Percentiles rank a stretch among this genome's conserved stretches.
Evolutionary conservation across 106 monocot species (phyloP).

Genomic region (Dendrobium officinale): DNA sequence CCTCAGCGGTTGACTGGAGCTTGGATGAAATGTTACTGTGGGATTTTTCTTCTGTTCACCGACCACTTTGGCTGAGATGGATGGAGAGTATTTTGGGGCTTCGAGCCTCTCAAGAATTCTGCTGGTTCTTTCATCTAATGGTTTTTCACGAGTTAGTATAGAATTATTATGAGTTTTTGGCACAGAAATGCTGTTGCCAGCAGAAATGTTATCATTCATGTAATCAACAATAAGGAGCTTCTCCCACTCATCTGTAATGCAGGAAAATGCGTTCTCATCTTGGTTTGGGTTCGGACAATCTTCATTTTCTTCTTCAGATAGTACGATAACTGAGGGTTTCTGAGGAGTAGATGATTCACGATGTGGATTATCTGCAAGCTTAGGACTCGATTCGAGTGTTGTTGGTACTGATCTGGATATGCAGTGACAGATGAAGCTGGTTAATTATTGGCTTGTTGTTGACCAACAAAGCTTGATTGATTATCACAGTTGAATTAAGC

Average conservation of each 20-base stretch:
- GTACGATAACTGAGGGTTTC: constrained; percentile 13
- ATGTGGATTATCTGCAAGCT: neutral
- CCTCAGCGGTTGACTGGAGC: constrained; percentile 50
- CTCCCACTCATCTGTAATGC: constrained; percentile 61
- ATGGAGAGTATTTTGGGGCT: constrained; percentile 27
- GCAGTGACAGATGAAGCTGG: neutral
- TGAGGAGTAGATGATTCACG: constrained; percentile 15
- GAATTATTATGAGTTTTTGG: constrained; percentile 12
- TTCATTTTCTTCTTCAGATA: constrained; percentile 12
- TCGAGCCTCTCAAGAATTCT: constrained; percentile 86
- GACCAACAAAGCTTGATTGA: too few species aligned
- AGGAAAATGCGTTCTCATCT: constrained; percentile 24
- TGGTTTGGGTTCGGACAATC: neutral
- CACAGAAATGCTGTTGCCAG: constrained; percentile 9
- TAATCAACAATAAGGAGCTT: constrained; percentile 49
- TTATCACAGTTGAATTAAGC: too few species aligned
- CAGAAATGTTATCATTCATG: constrained; percentile 19
- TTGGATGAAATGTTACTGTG: constrained; percentile 29
- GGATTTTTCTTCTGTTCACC: constrained; percentile 39
- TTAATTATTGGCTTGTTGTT: too few species aligned
- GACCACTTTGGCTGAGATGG: neutral
- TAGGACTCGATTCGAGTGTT: constrained; percentile 4
- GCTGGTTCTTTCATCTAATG: constrained; percentile 59
- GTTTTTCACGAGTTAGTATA: constrained; percentile 14
- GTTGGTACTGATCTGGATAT: constrained; percentile 42